Evolutionary conservation across 164 flowering plant genomes (phyloP), one percentile per base, ranked within the genome.

Genomic region (Sextonia rubra): DNA sequence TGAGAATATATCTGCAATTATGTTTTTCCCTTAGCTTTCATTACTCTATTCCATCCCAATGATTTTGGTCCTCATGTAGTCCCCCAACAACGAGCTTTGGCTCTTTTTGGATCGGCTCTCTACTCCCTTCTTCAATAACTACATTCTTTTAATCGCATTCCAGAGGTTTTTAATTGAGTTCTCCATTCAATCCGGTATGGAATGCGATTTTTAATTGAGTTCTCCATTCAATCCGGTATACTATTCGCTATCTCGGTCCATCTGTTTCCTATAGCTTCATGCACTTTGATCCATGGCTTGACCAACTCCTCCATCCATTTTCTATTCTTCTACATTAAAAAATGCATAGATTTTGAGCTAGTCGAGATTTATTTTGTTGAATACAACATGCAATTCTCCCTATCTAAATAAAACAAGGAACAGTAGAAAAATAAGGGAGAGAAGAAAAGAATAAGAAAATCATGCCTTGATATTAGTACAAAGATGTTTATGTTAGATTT

Each of bases 401-500:
- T 37, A 37, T 37, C 44, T 17, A 20, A 52, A 3, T 52, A 20
- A 52, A 20, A 52, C 17, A 52, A 52, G 6, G 6, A 18, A 17
- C 3, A 20, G 14, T 37, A 17, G 58, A 52, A 18, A 12, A 52
- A 52, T 12, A 52, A 52, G 58, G n/a, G n/a, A 64, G 23, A 56
- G n/a, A 18, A 44, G 30, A 32, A 47, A 44, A 60, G 58, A 3
- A 44, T 7, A 37, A 8, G 44, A 17, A 12, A n/a, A 20, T 20
- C 58, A 8, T 24, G 84, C 89, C 87, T 74, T 87, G 70, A 87
- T 82, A 47, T 86, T 79, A 0, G 87, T 89, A 30, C 82, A 70
- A 20, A 87, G 64, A 78, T 86, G 87, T n/a, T n/a, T n/a, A n/a
- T n/a, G n/a, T n/a, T n/a, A n/a, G n/a, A n/a, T n/a, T n/a, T n/a